phyloP scores from a whole-genome alignment of 1,284 basidiomycete species.

The Pseudozyma pruni region DNA sequence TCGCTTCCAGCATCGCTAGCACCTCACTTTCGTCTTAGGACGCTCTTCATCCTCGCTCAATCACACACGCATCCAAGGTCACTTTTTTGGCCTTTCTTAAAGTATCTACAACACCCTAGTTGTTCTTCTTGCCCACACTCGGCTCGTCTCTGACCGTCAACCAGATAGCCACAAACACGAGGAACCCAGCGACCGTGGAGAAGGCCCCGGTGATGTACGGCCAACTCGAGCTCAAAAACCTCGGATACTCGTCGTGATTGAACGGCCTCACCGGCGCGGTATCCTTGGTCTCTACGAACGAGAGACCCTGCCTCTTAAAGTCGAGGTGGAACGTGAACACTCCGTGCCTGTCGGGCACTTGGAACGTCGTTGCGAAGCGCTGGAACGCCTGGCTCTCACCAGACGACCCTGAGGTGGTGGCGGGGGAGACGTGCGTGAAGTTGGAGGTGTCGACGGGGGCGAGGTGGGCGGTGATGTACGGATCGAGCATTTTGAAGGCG shows the following conservation, averaged over 20 bases:
- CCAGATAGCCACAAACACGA: conserved; percentile 86
- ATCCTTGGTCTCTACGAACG: conserved; percentile 76
- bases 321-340: conserved; percentile 95
- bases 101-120: conserved; percentile 3
- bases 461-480: conserved; percentile 60
- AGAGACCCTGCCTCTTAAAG: conserved; percentile 86
- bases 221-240: conserved; percentile 92
- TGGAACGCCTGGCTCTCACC: conserved; percentile 61
- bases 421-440: conserved; percentile 4
- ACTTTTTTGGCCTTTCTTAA: too few relatives aligned
- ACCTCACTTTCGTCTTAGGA: too few relatives aligned
- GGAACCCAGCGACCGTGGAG: conserved; percentile 83
- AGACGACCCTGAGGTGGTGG: too few relatives aligned
- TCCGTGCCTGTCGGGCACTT: conserved; percentile 91
- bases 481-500: conserved; percentile 98
- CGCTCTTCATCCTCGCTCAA: background rate
- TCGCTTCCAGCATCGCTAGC: too few relatives aligned
- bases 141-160: conserved; percentile 68
- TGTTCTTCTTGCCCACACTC: conserved; percentile 21
- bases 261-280: conserved; percentile 90
- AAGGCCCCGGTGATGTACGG: conserved; percentile 92
- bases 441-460: conserved; percentile 17
- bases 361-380: conserved; percentile 80
- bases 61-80: background rate
- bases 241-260: conserved; percentile 91